Percentiles rank a stretch among this genome's conserved stretches.
phyloP scores from a whole-genome alignment of 805 yeast species.

The Metschnikowia lochheadii region DNA sequence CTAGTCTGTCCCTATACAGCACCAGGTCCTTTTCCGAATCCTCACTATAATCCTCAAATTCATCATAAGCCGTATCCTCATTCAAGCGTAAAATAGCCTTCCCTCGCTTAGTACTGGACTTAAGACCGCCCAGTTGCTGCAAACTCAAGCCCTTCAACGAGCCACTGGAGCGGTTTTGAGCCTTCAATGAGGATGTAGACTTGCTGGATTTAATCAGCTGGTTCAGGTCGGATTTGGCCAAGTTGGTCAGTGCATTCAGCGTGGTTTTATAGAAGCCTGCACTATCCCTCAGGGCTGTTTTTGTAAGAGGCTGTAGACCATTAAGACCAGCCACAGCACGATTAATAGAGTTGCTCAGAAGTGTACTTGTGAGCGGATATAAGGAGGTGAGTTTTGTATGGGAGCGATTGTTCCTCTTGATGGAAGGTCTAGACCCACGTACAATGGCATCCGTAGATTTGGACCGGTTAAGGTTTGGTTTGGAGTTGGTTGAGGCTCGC shows the following conservation, averaged over 20 bases:
- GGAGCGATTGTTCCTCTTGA: constrained; percentile 35
- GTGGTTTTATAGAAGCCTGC: constrained; percentile 12
- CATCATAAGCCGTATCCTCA: constrained; percentile 33
- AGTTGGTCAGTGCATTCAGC: constrained; percentile 9
- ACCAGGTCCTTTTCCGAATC: constrained; percentile 14
- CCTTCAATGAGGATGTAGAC: constrained; percentile 34
- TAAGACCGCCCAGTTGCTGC: constrained; percentile 25
- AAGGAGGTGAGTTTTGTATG: constrained; percentile 28
- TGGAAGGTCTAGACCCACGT: constrained; percentile 19
- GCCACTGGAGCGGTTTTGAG: constrained; percentile 14
- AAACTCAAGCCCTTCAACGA: constrained; percentile 8
- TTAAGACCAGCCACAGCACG: constrained; percentile 5
- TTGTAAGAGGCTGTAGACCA: constrained; percentile 16
- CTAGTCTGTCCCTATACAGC: background rate
- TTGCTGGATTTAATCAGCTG: constrained; percentile 26
- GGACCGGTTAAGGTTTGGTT: constrained; percentile 34
- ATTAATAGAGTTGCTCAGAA: constrained; percentile 13
- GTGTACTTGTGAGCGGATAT: constrained; percentile 17
- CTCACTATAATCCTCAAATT: constrained; percentile 33
- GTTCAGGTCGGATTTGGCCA: constrained; percentile 14
- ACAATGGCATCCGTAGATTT: constrained; percentile 40
- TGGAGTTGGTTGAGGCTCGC: constrained; percentile 8
- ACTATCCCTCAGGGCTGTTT: constrained; percentile 15
- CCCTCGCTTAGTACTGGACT: constrained; percentile 34
- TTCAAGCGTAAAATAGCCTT: constrained; percentile 38